Evolutionary conservation across 805 yeast species (phyloP).

Genomic region (Hanseniaspora occidentalis): DNA sequence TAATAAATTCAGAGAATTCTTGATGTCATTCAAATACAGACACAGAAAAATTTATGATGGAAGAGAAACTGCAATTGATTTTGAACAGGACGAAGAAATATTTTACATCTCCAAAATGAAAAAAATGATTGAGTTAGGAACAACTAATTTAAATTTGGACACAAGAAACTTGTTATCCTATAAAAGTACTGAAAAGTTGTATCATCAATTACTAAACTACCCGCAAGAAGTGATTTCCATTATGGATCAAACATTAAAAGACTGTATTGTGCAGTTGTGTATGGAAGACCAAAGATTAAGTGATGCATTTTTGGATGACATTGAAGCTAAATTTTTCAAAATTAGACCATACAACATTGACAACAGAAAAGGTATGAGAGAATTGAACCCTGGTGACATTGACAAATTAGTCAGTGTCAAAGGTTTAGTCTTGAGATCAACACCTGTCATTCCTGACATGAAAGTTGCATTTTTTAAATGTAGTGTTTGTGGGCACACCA

Average conservation of each 20-base stretch:
- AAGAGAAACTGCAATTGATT: constrained; percentile 23
- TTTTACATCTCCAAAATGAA: constrained; percentile 64
- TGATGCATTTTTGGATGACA: constrained; percentile 44
- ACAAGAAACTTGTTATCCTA: constrained; percentile 67
- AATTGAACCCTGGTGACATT: constrained; percentile 84
- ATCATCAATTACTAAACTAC: constrained; percentile 76
- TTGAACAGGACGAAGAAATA: constrained; percentile 48
- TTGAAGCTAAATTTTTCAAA: constrained; percentile 73
- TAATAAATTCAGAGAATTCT: constrained; percentile 65
- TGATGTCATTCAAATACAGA: constrained; percentile 71
- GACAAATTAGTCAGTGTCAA: constrained; percentile 86
- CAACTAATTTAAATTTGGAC: constrained; percentile 76
- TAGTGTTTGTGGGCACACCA: constrained; percentile 86
- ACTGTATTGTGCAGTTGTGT: constrained; percentile 67
- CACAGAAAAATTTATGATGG: constrained; percentile 43
- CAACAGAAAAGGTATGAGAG: constrained; percentile 72
- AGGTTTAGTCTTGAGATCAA: constrained; percentile 79
- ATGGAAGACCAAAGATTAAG: constrained; percentile 33
- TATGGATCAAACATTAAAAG: constrained; percentile 93
- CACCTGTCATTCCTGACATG: constrained; percentile 95
- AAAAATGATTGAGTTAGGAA: constrained; percentile 64
- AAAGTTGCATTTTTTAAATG: constrained; percentile 93
- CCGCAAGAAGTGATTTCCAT: constrained; percentile 96
- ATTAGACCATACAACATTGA: constrained; percentile 83
- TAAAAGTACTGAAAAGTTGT: constrained; percentile 64